Base-by-base conservation (phyloP, 441 rosid species). In the Mallotus japonicus region DNA sequence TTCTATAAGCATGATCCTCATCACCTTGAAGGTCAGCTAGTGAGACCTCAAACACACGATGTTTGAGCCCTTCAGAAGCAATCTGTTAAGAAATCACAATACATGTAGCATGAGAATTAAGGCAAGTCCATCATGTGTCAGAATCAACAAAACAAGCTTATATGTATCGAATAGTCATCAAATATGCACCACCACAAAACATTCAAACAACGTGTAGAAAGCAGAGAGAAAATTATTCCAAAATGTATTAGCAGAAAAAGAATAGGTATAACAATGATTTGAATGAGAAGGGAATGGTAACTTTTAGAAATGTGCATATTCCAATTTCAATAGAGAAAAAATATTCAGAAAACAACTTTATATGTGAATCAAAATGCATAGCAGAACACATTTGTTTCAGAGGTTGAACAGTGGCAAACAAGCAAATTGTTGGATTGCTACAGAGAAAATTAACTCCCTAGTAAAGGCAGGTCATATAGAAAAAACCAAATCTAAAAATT, bases 51-150 rank as follows among this genome's bases (percentile, higher is more conserved):
- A 92, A 90, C 71, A 92, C 92, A 44, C 97, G 79, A 77, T 92
- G 99, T 68, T 90, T 92, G 72, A 94, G 85, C 19, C 99, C 97
- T 83, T 94, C 97, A 8, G 99, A 94, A 28, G 97, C 99, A 89
- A 94, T 92, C 99, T 94, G 79, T 57, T 40, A 71, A 17, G 51
- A 37, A 13, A 12, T 59, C 0, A 75, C 9, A 28, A 47, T 16
- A 62, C 8, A 8, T 34, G 13, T 12, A 28, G 54, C 13, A 58
- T 20, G n/a, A 6, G 55, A 12, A 53, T 22, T 42, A 12, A 61
- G 28, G 66, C 28, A 63, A 8, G 28, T 3, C 19, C 14, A 50
- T 47, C 24, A 24, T 16, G n/a, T 0, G 9, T 28, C 37, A 28
- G 15, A 49, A n/a, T 1, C 34, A 58, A 20, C 62, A 7, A 56